These are phyloP conservation scores for Cercospora berteroae DNA, from an alignment of 2,329 filamentous ascomycete genomes.

Conservation along the genomic window DNA sequence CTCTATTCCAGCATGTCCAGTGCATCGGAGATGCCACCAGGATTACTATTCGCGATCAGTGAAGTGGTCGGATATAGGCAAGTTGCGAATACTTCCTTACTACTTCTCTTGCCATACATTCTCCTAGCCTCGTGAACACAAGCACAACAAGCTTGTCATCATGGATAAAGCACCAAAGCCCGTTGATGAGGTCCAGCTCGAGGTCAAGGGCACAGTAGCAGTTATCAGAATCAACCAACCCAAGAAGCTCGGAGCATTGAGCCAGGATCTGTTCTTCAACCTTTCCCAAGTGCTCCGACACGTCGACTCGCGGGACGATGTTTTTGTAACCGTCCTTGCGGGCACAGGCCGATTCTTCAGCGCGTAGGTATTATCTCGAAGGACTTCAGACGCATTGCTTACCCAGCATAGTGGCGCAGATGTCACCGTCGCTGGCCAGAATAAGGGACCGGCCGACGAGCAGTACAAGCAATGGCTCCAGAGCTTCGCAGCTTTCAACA, in stretches of 20 bases:
- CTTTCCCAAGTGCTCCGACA: constrained; percentile 72
- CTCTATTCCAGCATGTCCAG: not conserved
- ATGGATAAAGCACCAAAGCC: constrained; percentile 25
- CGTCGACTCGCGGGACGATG: constrained; percentile 73
- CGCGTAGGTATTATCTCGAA: constrained; percentile 58
- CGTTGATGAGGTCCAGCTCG: constrained; percentile 40
- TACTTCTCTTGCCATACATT: not conserved
- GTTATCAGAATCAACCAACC: constrained; percentile 83
- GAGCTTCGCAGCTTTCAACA: constrained; percentile 75
- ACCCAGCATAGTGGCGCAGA: constrained; percentile 68
- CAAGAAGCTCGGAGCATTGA: constrained; percentile 83
- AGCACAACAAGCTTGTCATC: not conserved
- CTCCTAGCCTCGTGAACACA: not conserved
- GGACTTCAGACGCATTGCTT: not conserved
- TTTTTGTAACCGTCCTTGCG: constrained; percentile 80
- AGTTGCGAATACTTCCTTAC: not conserved
- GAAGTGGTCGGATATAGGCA: constrained; percentile 1
- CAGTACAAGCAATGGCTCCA: constrained; percentile 61
- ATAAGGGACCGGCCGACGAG: constrained; percentile 38
- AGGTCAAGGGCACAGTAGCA: constrained; percentile 68
- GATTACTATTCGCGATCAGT: not conserved
- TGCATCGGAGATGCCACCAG: not conserved
- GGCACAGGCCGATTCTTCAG: constrained; percentile 82
- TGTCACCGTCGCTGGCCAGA: constrained; percentile 55
- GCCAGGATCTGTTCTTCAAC: constrained; percentile 61